A percentile compares a stretch with the other conserved stretches of the same genome.
These are phyloP conservation scores for Vigna unguiculata DNA, from an alignment of 306 rosid species.

Conservation along the genomic window DNA sequence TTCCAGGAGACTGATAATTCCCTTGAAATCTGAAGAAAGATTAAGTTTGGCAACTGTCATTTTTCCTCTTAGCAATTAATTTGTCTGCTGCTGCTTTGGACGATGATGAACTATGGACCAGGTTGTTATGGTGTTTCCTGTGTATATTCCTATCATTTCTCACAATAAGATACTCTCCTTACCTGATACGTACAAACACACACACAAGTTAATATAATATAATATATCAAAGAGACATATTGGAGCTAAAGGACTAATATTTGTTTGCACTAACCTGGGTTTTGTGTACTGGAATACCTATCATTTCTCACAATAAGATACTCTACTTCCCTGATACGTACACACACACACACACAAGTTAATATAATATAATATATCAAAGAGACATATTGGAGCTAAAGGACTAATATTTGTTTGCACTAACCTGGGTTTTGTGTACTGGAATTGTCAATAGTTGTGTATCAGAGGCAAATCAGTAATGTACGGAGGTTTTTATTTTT, in stretches of 20 bases:
- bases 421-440: background rate
- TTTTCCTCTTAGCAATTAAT: background rate
- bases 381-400: background rate
- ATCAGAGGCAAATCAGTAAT: background rate
- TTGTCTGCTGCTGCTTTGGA: slow-evolving; percentile 6
- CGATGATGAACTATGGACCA: slow-evolving; percentile 11
- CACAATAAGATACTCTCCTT: background rate
- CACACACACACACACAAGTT: too few relatives aligned
- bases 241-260: background rate
- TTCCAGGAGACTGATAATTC: background rate
- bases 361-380: too few relatives aligned
- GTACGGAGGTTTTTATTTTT: background rate
- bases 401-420: background rate
- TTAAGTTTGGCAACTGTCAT: background rate
- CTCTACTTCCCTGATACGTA: too few relatives aligned
- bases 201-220: too few relatives aligned
- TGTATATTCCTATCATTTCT: background rate
- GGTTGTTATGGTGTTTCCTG: slow-evolving; percentile 19
- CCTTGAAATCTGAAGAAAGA: background rate
- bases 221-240: background rate
- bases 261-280: background rate
- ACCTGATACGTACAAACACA: too few relatives aligned
- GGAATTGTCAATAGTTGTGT: background rate
- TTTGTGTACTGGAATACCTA: background rate
- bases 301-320: background rate